phyloP scores from a whole-genome alignment of 495 filamentous ascomycete species.

The Neurospora sp. region DNA sequence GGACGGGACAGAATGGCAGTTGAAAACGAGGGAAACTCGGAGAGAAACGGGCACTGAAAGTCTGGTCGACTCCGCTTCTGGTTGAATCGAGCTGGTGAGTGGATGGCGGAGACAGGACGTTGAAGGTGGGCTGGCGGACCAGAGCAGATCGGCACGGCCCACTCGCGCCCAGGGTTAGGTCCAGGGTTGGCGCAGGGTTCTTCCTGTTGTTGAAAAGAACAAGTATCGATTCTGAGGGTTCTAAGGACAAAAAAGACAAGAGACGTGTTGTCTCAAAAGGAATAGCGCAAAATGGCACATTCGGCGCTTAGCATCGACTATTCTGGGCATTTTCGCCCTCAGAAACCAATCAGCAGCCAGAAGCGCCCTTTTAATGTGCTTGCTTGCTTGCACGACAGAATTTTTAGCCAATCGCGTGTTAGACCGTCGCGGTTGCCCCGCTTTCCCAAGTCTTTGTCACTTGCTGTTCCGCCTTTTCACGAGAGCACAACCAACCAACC shows the following conservation, averaged over 20 bases:
- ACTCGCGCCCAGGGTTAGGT: background rate
- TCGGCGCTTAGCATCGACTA: slow-evolving; percentile 24
- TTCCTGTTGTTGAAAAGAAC: background rate
- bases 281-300: background rate
- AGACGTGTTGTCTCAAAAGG: background rate
- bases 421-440: background rate
- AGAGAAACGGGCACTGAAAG: background rate
- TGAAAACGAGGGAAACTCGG: background rate
- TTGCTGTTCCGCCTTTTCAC: background rate
- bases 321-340: slow-evolving; percentile 3
- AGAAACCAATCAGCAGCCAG: slow-evolving; percentile 15
- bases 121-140: background rate
- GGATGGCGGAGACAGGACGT: background rate
- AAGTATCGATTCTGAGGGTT: background rate
- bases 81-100: background rate
- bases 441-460: background rate
- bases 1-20: background rate
- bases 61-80: background rate
- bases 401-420: slow-evolving; percentile 22
- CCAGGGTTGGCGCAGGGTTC: background rate
- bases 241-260: background rate
- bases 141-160: background rate
- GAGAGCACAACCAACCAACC: background rate
- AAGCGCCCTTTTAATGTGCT: slow-evolving; percentile 5
- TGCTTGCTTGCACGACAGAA: slow-evolving; percentile 20